Conservation (phyloP, 202 grass and related monocot species). For the Setaria italica region DNA sequence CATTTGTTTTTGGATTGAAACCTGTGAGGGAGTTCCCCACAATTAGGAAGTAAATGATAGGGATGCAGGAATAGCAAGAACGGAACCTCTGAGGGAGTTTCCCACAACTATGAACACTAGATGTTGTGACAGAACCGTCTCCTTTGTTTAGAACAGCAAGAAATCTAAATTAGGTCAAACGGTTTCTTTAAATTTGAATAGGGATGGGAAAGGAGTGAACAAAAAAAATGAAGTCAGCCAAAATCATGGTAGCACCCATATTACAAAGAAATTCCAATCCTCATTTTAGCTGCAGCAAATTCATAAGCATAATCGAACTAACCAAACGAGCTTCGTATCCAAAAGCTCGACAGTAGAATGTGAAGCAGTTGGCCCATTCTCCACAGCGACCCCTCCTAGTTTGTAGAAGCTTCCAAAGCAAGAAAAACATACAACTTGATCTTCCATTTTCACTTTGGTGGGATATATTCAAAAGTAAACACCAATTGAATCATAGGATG, state of each 20-base stretch:
- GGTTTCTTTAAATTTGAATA: background rate
- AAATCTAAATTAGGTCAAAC: constrained; percentile 6
- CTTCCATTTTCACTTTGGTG: constrained; percentile 39
- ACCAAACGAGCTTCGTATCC: constrained; percentile 97
- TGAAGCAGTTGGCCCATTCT: constrained; percentile 99
- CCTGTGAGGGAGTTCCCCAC: background rate
- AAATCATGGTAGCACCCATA: background rate
- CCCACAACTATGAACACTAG: too few relatives aligned
- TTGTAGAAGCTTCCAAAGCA: constrained; percentile 76
- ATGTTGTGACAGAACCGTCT: too few relatives aligned
- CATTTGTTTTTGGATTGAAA: constrained; percentile 1
- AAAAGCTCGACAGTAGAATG: constrained; percentile 86
- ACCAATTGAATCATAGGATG: constrained; percentile 37
- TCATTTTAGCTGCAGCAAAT: background rate
- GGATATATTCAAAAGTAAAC: constrained; percentile 25
- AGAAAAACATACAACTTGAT: constrained; percentile 38
- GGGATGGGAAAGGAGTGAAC: background rate
- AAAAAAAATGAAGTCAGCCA: background rate
- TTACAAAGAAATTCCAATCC: background rate
- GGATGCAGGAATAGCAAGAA: constrained; percentile 32
- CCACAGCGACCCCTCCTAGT: constrained; percentile 94
- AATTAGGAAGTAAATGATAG: background rate
- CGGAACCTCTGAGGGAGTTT: background rate
- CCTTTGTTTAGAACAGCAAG: background rate
- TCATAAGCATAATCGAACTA: constrained; percentile 50